phyloP scores from a whole-genome alignment of 1,284 basidiomycete genomes.

The Cutaneotrichosporon dermatis region DNA sequence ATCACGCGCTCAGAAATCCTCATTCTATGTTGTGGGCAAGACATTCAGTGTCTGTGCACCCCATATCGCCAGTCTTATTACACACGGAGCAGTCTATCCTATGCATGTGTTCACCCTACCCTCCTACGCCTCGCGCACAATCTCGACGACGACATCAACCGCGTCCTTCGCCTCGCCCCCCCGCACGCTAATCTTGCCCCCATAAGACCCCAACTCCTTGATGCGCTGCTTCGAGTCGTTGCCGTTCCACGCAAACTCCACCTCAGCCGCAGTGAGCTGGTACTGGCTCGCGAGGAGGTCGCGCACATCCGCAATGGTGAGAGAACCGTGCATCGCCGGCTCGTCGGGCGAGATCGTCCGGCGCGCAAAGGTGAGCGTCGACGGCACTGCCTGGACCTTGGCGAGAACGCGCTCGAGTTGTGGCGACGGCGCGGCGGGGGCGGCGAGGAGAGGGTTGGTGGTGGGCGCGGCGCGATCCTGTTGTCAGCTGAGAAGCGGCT shows the following conservation, averaged over 20 bases:
- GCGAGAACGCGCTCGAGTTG: constrained; percentile 22
- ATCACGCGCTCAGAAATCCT: too few relatives aligned
- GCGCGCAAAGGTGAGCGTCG: constrained; percentile 26
- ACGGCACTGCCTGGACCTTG: constrained; percentile 25
- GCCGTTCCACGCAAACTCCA: constrained; percentile 29
- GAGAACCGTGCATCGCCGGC: constrained; percentile 35
- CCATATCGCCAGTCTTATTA: too few relatives aligned
- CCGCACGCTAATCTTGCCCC: constrained; percentile 21
- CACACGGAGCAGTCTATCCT: constrained; percentile 1
- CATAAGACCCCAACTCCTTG: constrained; percentile 33
- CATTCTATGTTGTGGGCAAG: too few relatives aligned
- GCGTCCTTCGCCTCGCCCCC: constrained; percentile 24
- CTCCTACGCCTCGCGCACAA: constrained; percentile 11
- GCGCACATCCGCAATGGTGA: constrained; percentile 35
- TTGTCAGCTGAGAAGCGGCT: neutral
- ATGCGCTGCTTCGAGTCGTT: constrained; percentile 29
- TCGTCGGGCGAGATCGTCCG: constrained; percentile 29
- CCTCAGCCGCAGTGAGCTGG: constrained; percentile 19
- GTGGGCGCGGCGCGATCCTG: constrained; percentile 1
- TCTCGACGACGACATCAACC: constrained; percentile 26
- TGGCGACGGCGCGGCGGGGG: constrained; percentile 2
- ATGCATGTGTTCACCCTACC: neutral
- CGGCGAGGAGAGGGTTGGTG: constrained; percentile 6
- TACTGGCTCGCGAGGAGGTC: constrained; percentile 22
- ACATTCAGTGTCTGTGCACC: too few relatives aligned